A percentile compares a stretch with the other conserved stretches of the same genome.
Conservation (phyloP, 2,329 filamentous ascomycete genomes). For the Rhynchosporium agropyri region DNA sequence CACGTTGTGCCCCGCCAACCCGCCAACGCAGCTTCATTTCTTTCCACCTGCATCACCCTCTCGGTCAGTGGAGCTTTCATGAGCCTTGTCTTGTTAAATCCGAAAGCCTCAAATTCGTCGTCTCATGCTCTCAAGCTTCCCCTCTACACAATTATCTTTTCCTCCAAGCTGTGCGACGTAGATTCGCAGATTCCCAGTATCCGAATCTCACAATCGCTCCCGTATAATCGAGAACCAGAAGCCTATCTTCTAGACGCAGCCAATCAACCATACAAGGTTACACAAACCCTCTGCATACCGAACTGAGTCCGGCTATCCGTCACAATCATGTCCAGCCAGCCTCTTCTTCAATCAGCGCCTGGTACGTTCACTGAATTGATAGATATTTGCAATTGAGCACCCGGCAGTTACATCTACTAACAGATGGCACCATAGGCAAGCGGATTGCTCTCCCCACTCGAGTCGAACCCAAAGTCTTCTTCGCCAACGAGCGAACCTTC, state of each 20-base stretch:
- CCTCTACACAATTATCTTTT: background rate
- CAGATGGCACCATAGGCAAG: constrained; percentile 67
- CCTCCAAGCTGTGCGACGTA: background rate
- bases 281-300: constrained; percentile 13
- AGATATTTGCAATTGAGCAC: background rate
- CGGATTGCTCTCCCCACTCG: constrained; percentile 96
- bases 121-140: background rate
- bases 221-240: background rate
- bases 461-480: constrained; percentile 99
- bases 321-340: constrained; percentile 83
- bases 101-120: constrained; percentile 6
- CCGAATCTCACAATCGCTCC: background rate
- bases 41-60: background rate
- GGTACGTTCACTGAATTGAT: constrained; percentile 56
- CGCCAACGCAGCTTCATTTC: background rate
- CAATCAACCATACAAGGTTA: constrained; percentile 20
- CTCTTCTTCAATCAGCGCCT: constrained; percentile 90
- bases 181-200: background rate
- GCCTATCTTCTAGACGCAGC: constrained; percentile 8
- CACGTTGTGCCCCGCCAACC: constrained; percentile 20
- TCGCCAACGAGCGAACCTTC: constrained; percentile 99
- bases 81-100: constrained; percentile 6
- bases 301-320: constrained; percentile 15
- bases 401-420: constrained; percentile 14
- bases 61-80: constrained; percentile 11